Percentiles rank a stretch among this genome's conserved stretches.
Evolutionary conservation across 73 alveolate genomes (phyloP).

Genomic region (Stentor roeselii): DNA sequence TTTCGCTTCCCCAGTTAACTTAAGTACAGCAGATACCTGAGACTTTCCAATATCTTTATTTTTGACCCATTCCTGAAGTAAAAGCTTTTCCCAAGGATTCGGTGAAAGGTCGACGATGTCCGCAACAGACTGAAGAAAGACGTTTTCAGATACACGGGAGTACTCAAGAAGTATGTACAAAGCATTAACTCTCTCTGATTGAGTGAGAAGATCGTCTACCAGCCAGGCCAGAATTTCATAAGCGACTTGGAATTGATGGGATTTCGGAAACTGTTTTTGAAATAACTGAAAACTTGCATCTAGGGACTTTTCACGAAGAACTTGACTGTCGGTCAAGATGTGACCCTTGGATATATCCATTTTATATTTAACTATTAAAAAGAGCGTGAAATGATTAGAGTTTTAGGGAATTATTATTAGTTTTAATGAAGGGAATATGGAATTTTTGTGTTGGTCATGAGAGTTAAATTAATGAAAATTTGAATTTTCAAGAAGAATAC

Average conservation of each 20-base stretch:
- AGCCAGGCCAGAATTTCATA: conserved; percentile 25
- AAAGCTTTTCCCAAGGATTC: conserved; percentile 19
- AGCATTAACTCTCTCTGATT: background rate
- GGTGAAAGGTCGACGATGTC: conserved; percentile 8
- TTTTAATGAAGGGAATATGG: background rate
- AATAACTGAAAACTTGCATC: conserved; percentile 1
- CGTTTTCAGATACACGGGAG: background rate
- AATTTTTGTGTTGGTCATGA: background rate
- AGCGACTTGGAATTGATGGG: conserved; percentile 4
- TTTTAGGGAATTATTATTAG: background rate
- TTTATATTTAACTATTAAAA: no score
- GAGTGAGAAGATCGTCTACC: conserved; percentile 3
- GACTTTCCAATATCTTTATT: background rate
- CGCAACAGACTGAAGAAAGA: background rate
- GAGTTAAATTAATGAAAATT: background rate
- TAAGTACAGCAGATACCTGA: background rate
- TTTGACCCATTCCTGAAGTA: conserved; percentile 17
- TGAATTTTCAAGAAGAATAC: background rate
- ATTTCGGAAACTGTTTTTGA: background rate
- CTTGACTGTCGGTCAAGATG: background rate
- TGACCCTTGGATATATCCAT: background rate
- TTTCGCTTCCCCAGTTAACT: conserved; percentile 23
- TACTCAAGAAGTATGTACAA: background rate
- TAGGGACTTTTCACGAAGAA: conserved; percentile 8
- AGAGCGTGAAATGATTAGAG: background rate